These are phyloP conservation scores for Dentiscutata heterogama DNA, from an alignment of 371 early-diverging fungal genomes.

Conservation along the genomic window DNA sequence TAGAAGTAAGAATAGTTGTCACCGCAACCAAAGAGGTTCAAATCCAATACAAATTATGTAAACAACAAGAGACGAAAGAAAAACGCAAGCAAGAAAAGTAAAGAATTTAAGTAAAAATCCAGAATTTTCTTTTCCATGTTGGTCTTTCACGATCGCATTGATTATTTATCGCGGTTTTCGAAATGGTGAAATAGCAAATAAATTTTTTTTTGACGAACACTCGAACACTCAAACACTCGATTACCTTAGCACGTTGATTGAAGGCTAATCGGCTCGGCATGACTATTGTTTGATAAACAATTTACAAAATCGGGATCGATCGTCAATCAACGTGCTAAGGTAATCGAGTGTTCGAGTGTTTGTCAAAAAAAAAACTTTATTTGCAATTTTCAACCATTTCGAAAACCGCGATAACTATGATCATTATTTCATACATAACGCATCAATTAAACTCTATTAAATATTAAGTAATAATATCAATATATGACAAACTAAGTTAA, in stretches of 20 bases:
- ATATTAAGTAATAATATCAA: background rate
- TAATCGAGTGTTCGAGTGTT: too few relatives aligned
- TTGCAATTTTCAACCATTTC: background rate
- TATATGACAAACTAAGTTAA: background rate
- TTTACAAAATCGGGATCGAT: too few relatives aligned
- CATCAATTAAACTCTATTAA: background rate
- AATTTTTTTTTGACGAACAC: too few relatives aligned
- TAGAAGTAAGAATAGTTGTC: background rate
- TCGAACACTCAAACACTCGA: too few relatives aligned
- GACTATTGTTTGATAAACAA: too few relatives aligned
- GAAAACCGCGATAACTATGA: too few relatives aligned
- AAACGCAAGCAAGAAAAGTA: background rate
- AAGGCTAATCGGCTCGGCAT: too few relatives aligned
- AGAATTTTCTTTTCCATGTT: background rate
- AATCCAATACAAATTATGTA: slow-evolving; percentile 5
- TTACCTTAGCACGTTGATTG: too few relatives aligned
- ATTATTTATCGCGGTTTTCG: background rate
- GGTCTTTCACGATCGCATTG: background rate
- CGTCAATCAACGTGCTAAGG: too few relatives aligned
- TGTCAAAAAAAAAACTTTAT: too few relatives aligned
- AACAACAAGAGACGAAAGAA: background rate
- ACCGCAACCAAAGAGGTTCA: background rate
- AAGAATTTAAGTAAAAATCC: background rate
- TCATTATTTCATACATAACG: slow-evolving; percentile 10
- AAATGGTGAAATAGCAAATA: too few relatives aligned